phyloP scores from a whole-genome alignment of 1,284 basidiomycete genomes.

The Cryptococcus sp. region DNA sequence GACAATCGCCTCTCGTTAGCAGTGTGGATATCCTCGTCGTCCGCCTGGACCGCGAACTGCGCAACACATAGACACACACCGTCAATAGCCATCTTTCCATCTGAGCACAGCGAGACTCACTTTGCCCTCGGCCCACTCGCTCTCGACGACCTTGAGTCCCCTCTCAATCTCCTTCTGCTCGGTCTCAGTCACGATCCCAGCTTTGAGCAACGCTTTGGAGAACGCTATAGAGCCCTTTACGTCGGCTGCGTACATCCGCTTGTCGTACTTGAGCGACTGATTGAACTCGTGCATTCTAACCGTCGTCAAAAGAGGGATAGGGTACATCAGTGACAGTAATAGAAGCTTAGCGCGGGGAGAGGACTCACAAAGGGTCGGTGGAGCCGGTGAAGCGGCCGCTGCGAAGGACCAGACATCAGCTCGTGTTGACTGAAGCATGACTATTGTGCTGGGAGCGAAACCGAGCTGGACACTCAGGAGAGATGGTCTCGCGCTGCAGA shows the following conservation, averaged over 20 bases:
- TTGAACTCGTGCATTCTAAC: slow-evolving; percentile 93
- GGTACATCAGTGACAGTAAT: neutral
- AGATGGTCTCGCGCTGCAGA: neutral
- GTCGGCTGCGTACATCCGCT: slow-evolving; percentile 88
- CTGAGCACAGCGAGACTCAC: slow-evolving; percentile 51
- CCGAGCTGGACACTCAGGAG: neutral
- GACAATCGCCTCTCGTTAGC: slow-evolving; percentile 93
- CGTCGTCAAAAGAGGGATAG: neutral
- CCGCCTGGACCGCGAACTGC: slow-evolving; percentile 70
- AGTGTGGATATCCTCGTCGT: slow-evolving; percentile 99
- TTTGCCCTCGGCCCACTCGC: slow-evolving; percentile 78
- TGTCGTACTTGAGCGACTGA: slow-evolving; percentile 91
- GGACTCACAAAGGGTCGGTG: slow-evolving; percentile 76
- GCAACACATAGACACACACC: neutral
- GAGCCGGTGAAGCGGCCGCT: slow-evolving; percentile 80
- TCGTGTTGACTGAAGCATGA: too few species aligned
- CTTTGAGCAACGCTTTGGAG: slow-evolving; percentile 77
- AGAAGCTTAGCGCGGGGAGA: neutral
- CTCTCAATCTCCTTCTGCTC: slow-evolving; percentile 74
- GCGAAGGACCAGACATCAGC: neutral
- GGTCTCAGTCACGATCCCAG: slow-evolving; percentile 75
- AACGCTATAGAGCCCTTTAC: slow-evolving; percentile 95
- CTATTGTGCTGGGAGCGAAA: neutral
- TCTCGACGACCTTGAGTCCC: slow-evolving; percentile 73
- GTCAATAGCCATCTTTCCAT: neutral